phyloP scores from a whole-genome alignment of 1,139 yeast genomes.

The Yamadazyma songkhlaensis region DNA sequence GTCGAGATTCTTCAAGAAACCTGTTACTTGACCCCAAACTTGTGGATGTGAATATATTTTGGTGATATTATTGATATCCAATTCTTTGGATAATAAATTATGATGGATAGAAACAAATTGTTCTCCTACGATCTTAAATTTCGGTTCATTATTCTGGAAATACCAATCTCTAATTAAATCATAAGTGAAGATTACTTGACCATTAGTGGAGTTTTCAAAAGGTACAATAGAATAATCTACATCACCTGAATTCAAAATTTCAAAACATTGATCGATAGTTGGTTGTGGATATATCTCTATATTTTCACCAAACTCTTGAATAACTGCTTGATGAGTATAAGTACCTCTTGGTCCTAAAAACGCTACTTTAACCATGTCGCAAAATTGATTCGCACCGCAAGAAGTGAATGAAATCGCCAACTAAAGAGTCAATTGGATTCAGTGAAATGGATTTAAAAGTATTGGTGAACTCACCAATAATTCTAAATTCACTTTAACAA shows the following conservation, averaged over 20 bases:
- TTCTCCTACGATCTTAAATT: slow-evolving; percentile 63
- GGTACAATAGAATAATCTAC: slow-evolving; percentile 84
- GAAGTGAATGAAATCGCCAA: too few species aligned
- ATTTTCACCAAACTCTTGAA: slow-evolving; percentile 63
- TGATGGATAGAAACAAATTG: slow-evolving; percentile 84
- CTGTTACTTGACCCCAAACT: slow-evolving; percentile 90
- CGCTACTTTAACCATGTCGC: slow-evolving; percentile 44
- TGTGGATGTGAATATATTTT: slow-evolving; percentile 91
- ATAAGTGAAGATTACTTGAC: slow-evolving; percentile 83
- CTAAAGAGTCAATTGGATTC: not conserved
- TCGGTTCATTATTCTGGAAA: slow-evolving; percentile 17
- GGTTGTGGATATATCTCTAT: slow-evolving; percentile 43
- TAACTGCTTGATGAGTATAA: slow-evolving; percentile 85
- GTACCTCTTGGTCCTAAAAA: slow-evolving; percentile 90
- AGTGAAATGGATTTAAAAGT: not conserved
- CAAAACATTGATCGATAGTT: slow-evolving; percentile 65
- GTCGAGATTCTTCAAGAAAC: slow-evolving; percentile 42
- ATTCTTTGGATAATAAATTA: slow-evolving; percentile 54
- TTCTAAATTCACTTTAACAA: not conserved
- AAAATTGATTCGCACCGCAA: too few species aligned
- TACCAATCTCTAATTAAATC: slow-evolving; percentile 75
- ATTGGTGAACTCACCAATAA: slow-evolving; percentile 4
- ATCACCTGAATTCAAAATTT: slow-evolving; percentile 38
- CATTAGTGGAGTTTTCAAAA: slow-evolving; percentile 91
- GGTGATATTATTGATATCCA: slow-evolving; percentile 40